Evolutionary conservation across 2,329 filamentous ascomycete species (phyloP).

Genomic region (Ophiostoma ulmi): DNA sequence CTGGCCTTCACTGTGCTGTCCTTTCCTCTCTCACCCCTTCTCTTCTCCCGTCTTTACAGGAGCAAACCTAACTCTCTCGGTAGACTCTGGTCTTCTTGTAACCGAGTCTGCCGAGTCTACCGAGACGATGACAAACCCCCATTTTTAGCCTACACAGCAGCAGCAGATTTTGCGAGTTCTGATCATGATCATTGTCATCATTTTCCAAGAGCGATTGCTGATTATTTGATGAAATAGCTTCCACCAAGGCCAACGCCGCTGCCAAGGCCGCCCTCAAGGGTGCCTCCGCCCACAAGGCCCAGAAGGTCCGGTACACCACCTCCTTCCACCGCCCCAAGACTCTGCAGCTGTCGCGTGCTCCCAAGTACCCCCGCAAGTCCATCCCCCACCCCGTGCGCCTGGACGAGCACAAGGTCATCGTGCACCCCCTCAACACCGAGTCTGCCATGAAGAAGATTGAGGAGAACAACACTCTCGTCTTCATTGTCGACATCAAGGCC

Average conservation of each 20-base stretch:
- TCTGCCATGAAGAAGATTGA: conserved; percentile 99
- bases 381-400: conserved; percentile 84
- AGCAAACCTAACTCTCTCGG: conserved; percentile 13
- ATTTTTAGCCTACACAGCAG: conserved; percentile 47
- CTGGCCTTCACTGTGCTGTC: conserved; percentile 10
- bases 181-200: conserved; percentile 27
- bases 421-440: conserved; percentile 99
- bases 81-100: background rate
- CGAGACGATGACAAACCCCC: background rate
- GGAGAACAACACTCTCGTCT: conserved; percentile 99
- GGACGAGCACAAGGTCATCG: conserved; percentile 95
- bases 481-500: conserved; percentile 94
- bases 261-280: conserved; percentile 95
- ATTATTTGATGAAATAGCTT: conserved; percentile 53
- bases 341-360: conserved; percentile 78
- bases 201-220: conserved; percentile 62
- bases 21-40: background rate
- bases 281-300: conserved; percentile 68
- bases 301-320: conserved; percentile 86
- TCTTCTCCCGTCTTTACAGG: conserved; percentile 15
- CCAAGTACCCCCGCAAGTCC: conserved; percentile 96
- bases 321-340: conserved; percentile 99
- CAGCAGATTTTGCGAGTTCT: conserved; percentile 75
- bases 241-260: conserved; percentile 84
- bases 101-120: background rate